Evolutionary conservation across 1,284 basidiomycete species (phyloP).

Genomic region (Porogramme epimiltina): DNA sequence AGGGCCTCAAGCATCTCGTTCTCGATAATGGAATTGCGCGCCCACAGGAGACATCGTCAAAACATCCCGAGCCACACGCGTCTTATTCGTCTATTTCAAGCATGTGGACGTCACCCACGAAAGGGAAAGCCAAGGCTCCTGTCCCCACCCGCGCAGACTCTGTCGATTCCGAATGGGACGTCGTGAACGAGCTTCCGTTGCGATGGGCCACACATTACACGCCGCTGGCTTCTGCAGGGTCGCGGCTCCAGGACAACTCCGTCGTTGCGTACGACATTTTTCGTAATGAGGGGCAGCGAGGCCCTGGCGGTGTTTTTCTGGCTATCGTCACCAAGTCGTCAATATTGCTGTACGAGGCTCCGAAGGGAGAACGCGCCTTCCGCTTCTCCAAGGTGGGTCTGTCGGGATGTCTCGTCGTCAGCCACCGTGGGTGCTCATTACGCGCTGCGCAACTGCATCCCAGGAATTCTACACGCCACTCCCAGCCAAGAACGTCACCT

Average conservation of each 20-base stretch:
- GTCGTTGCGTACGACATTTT: slow-evolving; percentile 70
- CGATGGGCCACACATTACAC: slow-evolving; percentile 84
- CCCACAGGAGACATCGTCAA: slow-evolving; percentile 17
- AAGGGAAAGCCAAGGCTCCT: slow-evolving; percentile 9
- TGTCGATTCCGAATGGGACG: slow-evolving; percentile 61
- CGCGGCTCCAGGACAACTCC: slow-evolving; percentile 58
- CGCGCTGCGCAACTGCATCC: not conserved
- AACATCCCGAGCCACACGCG: slow-evolving; percentile 25
- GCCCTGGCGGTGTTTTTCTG: slow-evolving; percentile 61
- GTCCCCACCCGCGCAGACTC: slow-evolving; percentile 15
- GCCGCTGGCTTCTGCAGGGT: slow-evolving; percentile 64
- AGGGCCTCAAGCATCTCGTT: slow-evolving; percentile 57
- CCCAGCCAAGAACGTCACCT: slow-evolving; percentile 60
- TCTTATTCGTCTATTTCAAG: slow-evolving; percentile 29
- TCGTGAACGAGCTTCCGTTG: slow-evolving; percentile 74
- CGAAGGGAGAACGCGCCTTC: slow-evolving; percentile 79
- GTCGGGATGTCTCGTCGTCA: not conserved
- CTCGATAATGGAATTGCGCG: slow-evolving; percentile 45
- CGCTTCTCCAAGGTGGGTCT: slow-evolving; percentile 68
- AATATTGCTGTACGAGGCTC: slow-evolving; percentile 77
- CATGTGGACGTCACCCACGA: slow-evolving; percentile 17
- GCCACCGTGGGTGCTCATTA: not conserved
- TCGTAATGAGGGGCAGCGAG: slow-evolving; percentile 51
- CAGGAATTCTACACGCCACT: slow-evolving; percentile 82
- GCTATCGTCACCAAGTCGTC: slow-evolving; percentile 75